Evolutionary conservation across 306 rosid genomes (phyloP).

Genomic region (Cucurbita ficifolia): DNA sequence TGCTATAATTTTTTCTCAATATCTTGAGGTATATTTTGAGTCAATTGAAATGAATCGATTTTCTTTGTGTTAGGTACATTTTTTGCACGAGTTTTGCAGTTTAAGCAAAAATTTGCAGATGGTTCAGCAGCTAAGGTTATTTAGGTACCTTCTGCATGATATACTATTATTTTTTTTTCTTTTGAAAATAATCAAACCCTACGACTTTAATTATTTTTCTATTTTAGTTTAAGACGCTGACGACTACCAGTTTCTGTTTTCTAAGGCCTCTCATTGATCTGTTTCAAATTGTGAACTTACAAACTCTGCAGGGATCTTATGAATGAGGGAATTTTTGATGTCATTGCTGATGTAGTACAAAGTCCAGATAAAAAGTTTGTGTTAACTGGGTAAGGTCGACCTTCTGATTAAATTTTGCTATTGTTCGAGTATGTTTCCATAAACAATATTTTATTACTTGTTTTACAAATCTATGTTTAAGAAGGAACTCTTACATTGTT

Average conservation of each 20-base stretch:
- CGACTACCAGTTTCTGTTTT: background rate
- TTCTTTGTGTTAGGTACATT: conserved; percentile 40
- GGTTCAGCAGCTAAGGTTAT: conserved; percentile 87
- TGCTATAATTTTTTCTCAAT: background rate
- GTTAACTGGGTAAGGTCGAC: conserved; percentile 65
- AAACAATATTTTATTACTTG: background rate
- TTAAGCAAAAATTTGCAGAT: conserved; percentile 86
- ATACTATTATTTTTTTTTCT: background rate
- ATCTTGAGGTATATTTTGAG: background rate
- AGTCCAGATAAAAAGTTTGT: conserved; percentile 75
- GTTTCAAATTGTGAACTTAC: conserved; percentile 13
- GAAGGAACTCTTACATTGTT: background rate
- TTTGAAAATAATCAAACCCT: background rate
- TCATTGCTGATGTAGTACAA: conserved; percentile 60
- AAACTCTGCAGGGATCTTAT: conserved; percentile 60
- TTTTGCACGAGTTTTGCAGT: conserved; percentile 84
- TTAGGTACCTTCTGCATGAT: conserved; percentile 36
- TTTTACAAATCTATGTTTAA: background rate
- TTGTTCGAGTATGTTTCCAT: background rate
- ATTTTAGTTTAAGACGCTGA: background rate
- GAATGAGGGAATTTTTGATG: conserved; percentile 89
- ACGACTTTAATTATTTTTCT: conserved; percentile 7
- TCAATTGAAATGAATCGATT: background rate
- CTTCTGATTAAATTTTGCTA: conserved; percentile 8
- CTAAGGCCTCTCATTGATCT: conserved; percentile 2